Evolutionary conservation across 805 yeast species (phyloP).

Genomic region (Wickerhamia fluorescens): DNA sequence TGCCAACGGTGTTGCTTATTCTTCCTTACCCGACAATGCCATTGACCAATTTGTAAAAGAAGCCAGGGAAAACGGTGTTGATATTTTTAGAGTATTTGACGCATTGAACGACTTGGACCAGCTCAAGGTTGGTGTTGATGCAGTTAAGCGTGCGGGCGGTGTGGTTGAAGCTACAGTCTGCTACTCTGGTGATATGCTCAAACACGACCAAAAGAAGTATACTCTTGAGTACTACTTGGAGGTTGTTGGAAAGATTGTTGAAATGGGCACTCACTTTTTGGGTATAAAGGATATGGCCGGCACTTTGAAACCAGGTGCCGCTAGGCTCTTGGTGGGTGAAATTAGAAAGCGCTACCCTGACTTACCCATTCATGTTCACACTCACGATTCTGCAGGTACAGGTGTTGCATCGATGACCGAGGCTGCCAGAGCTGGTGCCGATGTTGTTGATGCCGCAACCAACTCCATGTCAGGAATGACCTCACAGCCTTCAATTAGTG

Average conservation of each 20-base stretch:
- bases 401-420: constrained; percentile 97
- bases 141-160: constrained; percentile 97
- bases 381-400: constrained; percentile 99
- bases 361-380: constrained; percentile 96
- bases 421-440: constrained; percentile 94
- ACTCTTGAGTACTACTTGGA: constrained; percentile 82
- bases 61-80: constrained; percentile 95
- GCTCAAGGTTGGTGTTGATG: constrained; percentile 94
- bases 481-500: constrained; percentile 94
- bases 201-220: constrained; percentile 84
- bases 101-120: constrained; percentile 96
- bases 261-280: constrained; percentile 91
- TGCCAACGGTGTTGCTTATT: constrained; percentile 98
- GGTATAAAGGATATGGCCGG: constrained; percentile 99
- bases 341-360: constrained; percentile 85
- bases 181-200: constrained; percentile 98
- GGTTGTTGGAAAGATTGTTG: constrained; percentile 76
- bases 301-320: constrained; percentile 94
- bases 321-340: constrained; percentile 67
- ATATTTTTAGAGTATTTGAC: constrained; percentile 95
- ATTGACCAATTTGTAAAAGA: constrained; percentile 93
- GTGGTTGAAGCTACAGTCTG: constrained; percentile 98
- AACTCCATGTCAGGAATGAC: constrained; percentile 98
- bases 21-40: constrained; percentile 96
- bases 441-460: constrained; percentile 94